Conservation (phyloP, 306 rosid genomes). For the Datisca glomerata region DNA sequence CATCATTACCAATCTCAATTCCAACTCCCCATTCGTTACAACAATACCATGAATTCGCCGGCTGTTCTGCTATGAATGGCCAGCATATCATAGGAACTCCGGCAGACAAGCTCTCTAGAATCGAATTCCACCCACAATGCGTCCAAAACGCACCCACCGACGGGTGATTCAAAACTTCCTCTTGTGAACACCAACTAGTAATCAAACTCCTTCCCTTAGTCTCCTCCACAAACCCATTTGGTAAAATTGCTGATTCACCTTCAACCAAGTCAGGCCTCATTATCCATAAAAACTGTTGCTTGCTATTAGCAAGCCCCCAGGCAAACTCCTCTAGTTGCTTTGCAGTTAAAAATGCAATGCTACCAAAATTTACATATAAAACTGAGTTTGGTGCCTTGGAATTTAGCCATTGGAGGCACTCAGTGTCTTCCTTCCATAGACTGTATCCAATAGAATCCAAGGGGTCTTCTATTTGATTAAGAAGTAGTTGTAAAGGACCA, state of each 20-base stretch:
- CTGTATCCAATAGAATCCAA: not conserved
- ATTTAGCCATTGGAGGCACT: conserved; percentile 15
- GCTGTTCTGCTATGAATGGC: too few species aligned
- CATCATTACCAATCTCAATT: not conserved
- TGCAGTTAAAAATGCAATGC: too few species aligned
- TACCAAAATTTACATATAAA: conserved; percentile 14
- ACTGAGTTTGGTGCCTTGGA: conserved; percentile 1
- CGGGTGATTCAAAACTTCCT: conserved; percentile 11
- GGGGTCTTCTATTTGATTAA: not conserved
- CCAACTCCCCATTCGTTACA: not conserved
- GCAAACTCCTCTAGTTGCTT: conserved; percentile 14
- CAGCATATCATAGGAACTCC: too few species aligned
- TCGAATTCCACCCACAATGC: too few species aligned
- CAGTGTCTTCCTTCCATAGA: conserved; percentile 12
- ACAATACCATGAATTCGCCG: not conserved
- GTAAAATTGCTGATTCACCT: too few species aligned
- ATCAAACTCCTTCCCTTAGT: conserved; percentile 12
- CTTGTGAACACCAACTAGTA: conserved; percentile 17
- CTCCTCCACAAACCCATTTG: too few species aligned
- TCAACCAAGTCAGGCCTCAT: too few species aligned
- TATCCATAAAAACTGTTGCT: too few species aligned
- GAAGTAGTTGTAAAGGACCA: conserved; percentile 8
- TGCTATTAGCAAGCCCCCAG: too few species aligned
- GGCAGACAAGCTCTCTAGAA: too few species aligned
- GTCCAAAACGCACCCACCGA: too few species aligned